Evolutionary conservation across 495 filamentous ascomycete species (phyloP).

Genomic region (Talaromyces proteolyticus): DNA sequence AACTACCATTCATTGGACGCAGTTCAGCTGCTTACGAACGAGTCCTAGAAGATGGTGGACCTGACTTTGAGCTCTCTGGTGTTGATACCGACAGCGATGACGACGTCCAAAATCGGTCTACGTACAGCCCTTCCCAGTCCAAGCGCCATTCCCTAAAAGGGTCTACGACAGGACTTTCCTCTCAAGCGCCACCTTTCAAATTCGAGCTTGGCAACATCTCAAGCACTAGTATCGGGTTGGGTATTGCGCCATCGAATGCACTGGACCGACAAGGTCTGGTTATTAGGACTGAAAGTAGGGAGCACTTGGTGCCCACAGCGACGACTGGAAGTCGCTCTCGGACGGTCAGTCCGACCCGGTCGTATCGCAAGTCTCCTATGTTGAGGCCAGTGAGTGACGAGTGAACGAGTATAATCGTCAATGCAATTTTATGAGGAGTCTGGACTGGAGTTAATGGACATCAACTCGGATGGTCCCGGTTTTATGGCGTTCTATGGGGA

Average conservation of each 20-base stretch:
- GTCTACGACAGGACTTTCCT: slow-evolving; percentile 9
- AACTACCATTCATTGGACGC: slow-evolving; percentile 47
- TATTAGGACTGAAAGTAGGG: slow-evolving; percentile 74
- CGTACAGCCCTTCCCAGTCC: slow-evolving; percentile 19
- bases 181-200: slow-evolving; percentile 42
- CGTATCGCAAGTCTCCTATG: slow-evolving; percentile 35
- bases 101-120: slow-evolving; percentile 34
- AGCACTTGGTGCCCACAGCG: slow-evolving; percentile 50
- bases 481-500: not conserved
- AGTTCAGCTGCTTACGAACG: slow-evolving; percentile 70
- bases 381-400: slow-evolving; percentile 35
- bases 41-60: slow-evolving; percentile 71
- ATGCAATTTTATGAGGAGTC: not conserved
- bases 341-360: slow-evolving; percentile 38
- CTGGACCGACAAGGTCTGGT: slow-evolving; percentile 72
- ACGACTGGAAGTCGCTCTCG: slow-evolving; percentile 39
- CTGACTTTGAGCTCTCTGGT: slow-evolving; percentile 66
- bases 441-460: not conserved
- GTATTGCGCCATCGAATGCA: slow-evolving; percentile 36
- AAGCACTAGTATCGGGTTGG: slow-evolving; percentile 41
- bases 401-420: slow-evolving; percentile 13
- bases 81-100: slow-evolving; percentile 52
- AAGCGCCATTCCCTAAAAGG: slow-evolving; percentile 37
- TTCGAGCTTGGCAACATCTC: slow-evolving; percentile 52
- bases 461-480: not conserved